Evolutionary conservation across 2,329 filamentous ascomycete genomes (phyloP).

Genomic region (Venturia aucupariae): DNA sequence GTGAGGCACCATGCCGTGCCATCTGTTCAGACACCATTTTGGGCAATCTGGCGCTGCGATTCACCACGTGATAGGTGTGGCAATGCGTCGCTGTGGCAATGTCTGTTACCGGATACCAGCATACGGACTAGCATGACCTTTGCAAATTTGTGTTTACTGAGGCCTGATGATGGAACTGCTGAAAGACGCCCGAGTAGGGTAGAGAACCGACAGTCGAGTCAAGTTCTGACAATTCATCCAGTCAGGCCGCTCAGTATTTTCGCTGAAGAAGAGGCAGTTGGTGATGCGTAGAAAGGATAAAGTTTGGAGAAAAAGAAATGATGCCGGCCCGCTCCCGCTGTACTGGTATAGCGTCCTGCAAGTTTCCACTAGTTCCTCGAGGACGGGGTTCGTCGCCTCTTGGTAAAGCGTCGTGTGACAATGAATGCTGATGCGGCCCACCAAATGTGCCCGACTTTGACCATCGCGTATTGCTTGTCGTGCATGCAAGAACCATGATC

Average conservation of each 20-base stretch:
- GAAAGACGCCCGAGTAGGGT: neutral
- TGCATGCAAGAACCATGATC: neutral
- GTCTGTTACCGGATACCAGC: neutral
- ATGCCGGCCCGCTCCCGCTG: slow-evolving; percentile 12
- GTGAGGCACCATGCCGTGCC: neutral
- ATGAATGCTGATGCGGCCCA: neutral
- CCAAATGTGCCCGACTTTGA: slow-evolving; percentile 2
- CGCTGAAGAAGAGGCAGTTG: neutral
- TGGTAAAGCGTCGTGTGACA: slow-evolving; percentile 9
- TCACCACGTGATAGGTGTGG: neutral
- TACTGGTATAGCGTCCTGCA: slow-evolving; percentile 9
- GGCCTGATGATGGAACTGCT: neutral
- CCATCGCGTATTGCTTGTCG: neutral
- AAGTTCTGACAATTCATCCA: neutral
- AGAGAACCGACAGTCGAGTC: neutral
- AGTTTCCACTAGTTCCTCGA: neutral
- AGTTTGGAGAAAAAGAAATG: neutral
- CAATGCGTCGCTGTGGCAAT: slow-evolving; percentile 6
- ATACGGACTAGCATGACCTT: neutral
- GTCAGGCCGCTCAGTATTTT: neutral
- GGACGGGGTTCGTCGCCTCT: neutral
- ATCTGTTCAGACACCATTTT: slow-evolving; percentile 4
- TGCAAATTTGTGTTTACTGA: neutral
- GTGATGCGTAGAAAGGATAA: neutral
- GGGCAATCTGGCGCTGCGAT: neutral